phyloP scores from a whole-genome alignment of 345 rosid genomes.

The Aquilaria sinensis region DNA sequence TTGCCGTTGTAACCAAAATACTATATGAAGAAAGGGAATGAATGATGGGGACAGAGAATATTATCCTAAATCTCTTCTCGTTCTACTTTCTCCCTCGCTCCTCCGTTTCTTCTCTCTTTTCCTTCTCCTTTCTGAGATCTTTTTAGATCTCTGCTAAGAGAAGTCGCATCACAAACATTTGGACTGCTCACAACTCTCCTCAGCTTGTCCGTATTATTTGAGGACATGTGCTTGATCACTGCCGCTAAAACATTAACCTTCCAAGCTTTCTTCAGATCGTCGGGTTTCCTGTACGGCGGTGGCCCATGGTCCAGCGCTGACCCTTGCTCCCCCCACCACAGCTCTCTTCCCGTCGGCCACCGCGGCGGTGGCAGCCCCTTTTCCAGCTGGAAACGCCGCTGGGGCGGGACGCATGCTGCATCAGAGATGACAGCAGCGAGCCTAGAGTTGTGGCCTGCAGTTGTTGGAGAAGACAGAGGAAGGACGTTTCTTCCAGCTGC shows the following conservation, averaged over 20 bases:
- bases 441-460: conserved; percentile 64
- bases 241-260: conserved; percentile 60
- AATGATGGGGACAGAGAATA: too few relatives aligned
- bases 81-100: too few relatives aligned
- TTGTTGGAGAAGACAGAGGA: conserved; percentile 44
- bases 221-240: conserved; percentile 58
- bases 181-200: conserved; percentile 46
- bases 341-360: conserved; percentile 61
- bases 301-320: conserved; percentile 33
- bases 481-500: conserved; percentile 26
- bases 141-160: too few relatives aligned
- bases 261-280: conserved; percentile 70
- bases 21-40: too few relatives aligned
- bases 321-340: conserved; percentile 70
- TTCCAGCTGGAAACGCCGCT: conserved; percentile 54
- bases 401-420: conserved; percentile 68
- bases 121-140: too few relatives aligned
- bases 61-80: too few relatives aligned
- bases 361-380: conserved; percentile 62
- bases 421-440: conserved; percentile 57
- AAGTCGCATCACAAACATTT: too few relatives aligned
- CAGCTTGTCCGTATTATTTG: conserved; percentile 29
- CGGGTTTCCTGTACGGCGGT: conserved; percentile 67
- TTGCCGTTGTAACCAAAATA: too few relatives aligned
- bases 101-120: too few relatives aligned